Conservation (phyloP, 495 filamentous ascomycete species). For the Glarea lozoyensis region DNA sequence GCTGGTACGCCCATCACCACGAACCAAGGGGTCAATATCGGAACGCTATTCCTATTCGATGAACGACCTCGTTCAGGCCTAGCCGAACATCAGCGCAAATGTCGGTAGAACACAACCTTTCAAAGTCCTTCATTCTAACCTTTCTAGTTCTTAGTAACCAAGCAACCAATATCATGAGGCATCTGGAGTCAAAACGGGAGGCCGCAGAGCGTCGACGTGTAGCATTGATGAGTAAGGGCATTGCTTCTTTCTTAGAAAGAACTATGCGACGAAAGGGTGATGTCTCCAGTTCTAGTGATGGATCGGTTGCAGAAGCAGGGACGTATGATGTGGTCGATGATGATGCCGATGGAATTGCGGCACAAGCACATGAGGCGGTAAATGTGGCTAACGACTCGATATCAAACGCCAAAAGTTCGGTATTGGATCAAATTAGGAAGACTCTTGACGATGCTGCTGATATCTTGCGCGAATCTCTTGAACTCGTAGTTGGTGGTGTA, state of each 20-base stretch:
- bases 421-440: constrained; percentile 11
- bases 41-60: constrained; percentile 60
- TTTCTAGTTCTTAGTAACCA: constrained; percentile 10
- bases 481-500: constrained; percentile 11
- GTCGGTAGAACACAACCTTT: too few species aligned
- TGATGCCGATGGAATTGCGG: too few species aligned
- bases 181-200: constrained; percentile 50
- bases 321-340: too few species aligned
- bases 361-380: too few species aligned
- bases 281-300: too few species aligned
- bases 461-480: constrained; percentile 17
- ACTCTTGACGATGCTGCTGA: constrained; percentile 14
- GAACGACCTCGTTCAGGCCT: constrained; percentile 40
- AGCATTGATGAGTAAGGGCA: constrained; percentile 47
- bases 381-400: constrained; percentile 35
- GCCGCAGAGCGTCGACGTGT: constrained; percentile 47
- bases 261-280: too few species aligned
- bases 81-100: constrained; percentile 25
- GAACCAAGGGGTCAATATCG: constrained; percentile 58
- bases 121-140: background rate
- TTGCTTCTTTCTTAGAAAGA: constrained; percentile 47
- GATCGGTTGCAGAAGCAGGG: too few species aligned
- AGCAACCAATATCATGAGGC: constrained; percentile 47
- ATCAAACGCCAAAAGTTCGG: constrained; percentile 18
- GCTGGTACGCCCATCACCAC: constrained; percentile 61